Evolutionary conservation across 768 basidiomycete genomes (phyloP).

Genomic region (Daedaleopsis nitida): DNA sequence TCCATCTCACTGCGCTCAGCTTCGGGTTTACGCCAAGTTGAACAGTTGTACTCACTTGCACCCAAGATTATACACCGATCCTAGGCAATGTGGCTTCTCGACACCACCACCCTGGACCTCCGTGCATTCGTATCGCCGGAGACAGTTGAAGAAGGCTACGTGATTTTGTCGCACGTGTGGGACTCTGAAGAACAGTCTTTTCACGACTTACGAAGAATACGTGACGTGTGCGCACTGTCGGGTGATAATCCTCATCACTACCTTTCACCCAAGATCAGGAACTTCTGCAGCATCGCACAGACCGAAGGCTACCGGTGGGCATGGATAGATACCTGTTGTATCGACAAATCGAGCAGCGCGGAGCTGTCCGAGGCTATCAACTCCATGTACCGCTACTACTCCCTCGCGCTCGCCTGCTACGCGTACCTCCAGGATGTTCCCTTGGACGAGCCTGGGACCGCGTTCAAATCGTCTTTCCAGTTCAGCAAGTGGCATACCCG

Average conservation of each 20-base stretch:
- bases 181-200: background rate
- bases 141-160: slow-evolving; percentile 2
- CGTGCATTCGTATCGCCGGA: background rate
- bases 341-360: slow-evolving; percentile 13
- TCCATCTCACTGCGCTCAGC: too few species aligned
- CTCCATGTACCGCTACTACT: slow-evolving; percentile 10
- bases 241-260: background rate
- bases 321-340: slow-evolving; percentile 23
- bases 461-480: background rate
- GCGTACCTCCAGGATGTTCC: slow-evolving; percentile 10
- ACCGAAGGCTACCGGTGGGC: background rate
- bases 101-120: background rate
- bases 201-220: slow-evolving; percentile 1
- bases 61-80: too few species aligned
- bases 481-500: background rate
- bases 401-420: background rate
- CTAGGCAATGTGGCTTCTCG: slow-evolving; percentile 6
- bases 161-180: slow-evolving; percentile 15
- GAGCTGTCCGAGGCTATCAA: slow-evolving; percentile 15
- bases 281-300: background rate
- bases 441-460: background rate
- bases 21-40: too few species aligned
- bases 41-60: too few species aligned
- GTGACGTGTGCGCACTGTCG: background rate
- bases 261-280: background rate